phyloP scores from a whole-genome alignment of 129 eudicot species.

The Chrysanthemum lavandulifolium region DNA sequence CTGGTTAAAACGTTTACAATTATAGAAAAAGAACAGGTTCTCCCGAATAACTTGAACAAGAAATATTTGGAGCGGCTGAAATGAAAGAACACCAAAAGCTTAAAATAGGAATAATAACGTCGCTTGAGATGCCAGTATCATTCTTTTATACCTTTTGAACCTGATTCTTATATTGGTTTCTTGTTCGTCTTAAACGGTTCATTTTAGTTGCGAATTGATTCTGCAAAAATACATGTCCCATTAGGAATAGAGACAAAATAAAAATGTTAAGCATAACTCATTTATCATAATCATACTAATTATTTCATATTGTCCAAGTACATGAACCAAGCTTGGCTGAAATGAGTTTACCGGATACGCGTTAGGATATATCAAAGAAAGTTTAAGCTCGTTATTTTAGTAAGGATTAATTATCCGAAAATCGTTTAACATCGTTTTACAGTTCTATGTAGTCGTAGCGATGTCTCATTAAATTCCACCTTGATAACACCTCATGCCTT shows the following conservation, averaged over 20 bases:
- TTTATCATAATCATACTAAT: neutral
- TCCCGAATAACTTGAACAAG: neutral
- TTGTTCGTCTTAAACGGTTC: slow-evolving; percentile 27
- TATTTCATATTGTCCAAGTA: neutral
- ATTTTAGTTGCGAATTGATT: slow-evolving; percentile 30
- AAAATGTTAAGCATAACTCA: too few relatives aligned
- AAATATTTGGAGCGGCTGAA: slow-evolving; percentile 13
- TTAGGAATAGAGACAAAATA: neutral
- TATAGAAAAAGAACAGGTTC: too few relatives aligned
- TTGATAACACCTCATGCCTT: too few relatives aligned
- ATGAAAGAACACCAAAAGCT: slow-evolving; percentile 10
- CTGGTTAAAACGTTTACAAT: neutral
- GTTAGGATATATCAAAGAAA: too few relatives aligned
- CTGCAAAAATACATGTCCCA: slow-evolving; percentile 20
- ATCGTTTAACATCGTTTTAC: neutral
- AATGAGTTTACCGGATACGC: neutral
- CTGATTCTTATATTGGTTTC: slow-evolving; percentile 23
- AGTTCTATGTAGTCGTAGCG: neutral
- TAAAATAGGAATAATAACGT: slow-evolving; percentile 12
- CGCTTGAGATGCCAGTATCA: slow-evolving; percentile 9
- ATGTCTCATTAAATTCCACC: too few relatives aligned
- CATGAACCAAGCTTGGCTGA: neutral
- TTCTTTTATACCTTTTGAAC: slow-evolving; percentile 29
- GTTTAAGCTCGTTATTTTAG: too few relatives aligned
- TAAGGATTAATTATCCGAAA: too few relatives aligned